Evolutionary conservation across 225 moss, liverwort and hornwort genomes (phyloP), one percentile per base, ranked within the genome.

Genomic region (Climacium dendroides): DNA sequence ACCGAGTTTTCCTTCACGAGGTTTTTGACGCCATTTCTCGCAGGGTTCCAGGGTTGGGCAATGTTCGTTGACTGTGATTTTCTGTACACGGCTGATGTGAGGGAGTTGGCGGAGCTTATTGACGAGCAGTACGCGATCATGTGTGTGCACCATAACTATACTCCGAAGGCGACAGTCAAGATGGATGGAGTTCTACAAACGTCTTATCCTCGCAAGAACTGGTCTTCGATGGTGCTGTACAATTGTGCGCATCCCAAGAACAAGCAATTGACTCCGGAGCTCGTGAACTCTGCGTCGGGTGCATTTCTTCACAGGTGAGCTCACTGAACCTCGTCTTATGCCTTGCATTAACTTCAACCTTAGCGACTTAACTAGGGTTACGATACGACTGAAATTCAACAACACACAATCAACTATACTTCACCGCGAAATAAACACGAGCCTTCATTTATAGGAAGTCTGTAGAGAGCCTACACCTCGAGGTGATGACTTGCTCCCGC

Each of bases 151-250:
- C 95, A 95, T 64, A 37, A 93, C 22, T 93, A 95, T 18, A 66
- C 78, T 75, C 95, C 95, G 2, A 92, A 81, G 64, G 70, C 88
- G 22, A 70, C 87, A 12, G 58, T 89, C 45, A 95, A 95, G 83
- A 94, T 92, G 93, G 94, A 94, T 63, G 94, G 95, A 74, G 89
- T 78, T 74, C 34, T 79, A 13, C 95, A 95, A 90, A 95, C 91
- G 43, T 89, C 75, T 14, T 95, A 95, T 76, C 93, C 93, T 82
- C 91, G 93, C 85, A 93, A 94, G 86, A 95, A 95, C 81, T 95
- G 95, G 94, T 95, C 95, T 22, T 94, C 94, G 0, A 94, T 95
- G 95, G 93, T 94, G 83, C 87, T 94, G 23, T 95, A 94, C 47
- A 94, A 95, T 59, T 94, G 95, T 63, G 88, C 88, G 13, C 95